Conservation (phyloP, 2,329 filamentous ascomycete genomes). For the Xylariaceae sp. region DNA sequence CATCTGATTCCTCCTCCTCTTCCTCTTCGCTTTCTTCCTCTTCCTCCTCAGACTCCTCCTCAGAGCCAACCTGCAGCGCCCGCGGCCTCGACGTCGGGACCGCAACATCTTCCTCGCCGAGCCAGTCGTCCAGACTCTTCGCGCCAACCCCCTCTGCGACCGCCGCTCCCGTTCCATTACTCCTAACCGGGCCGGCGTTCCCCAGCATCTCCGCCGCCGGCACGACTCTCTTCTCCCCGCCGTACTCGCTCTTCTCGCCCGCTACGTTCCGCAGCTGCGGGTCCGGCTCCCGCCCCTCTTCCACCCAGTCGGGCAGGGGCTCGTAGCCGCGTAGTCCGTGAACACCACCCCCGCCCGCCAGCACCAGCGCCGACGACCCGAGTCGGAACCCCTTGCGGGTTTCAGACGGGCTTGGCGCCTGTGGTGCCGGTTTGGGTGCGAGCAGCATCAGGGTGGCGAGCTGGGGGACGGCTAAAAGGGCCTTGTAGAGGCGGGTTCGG, state of each 20-base stretch:
- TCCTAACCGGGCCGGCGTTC: slow-evolving; percentile 38
- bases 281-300: slow-evolving; percentile 74
- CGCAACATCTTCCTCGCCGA: slow-evolving; percentile 63
- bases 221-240: slow-evolving; percentile 38
- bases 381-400: slow-evolving; percentile 71
- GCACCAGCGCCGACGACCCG: slow-evolving; percentile 79
- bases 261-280: slow-evolving; percentile 53
- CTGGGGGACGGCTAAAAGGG: slow-evolving; percentile 77
- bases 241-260: slow-evolving; percentile 30
- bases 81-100: slow-evolving; percentile 51
- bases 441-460: slow-evolving; percentile 86
- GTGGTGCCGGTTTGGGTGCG: slow-evolving; percentile 89
- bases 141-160: slow-evolving; percentile 43
- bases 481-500: slow-evolving; percentile 80
- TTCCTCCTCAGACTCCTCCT: slow-evolving; percentile 39
- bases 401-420: slow-evolving; percentile 85
- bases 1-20: slow-evolving; percentile 45
- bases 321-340: slow-evolving; percentile 77
- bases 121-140: slow-evolving; percentile 90
- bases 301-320: slow-evolving; percentile 78
- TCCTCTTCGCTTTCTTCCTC: slow-evolving; percentile 49
- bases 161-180: slow-evolving; percentile 39
- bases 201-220: slow-evolving; percentile 64
- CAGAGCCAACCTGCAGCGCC: slow-evolving; percentile 44
- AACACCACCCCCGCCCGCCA: slow-evolving; percentile 70